Evolutionary conservation across 495 filamentous ascomycete species (phyloP), one percentile per base, ranked within the genome.

Genomic region (Xylona heveae): DNA sequence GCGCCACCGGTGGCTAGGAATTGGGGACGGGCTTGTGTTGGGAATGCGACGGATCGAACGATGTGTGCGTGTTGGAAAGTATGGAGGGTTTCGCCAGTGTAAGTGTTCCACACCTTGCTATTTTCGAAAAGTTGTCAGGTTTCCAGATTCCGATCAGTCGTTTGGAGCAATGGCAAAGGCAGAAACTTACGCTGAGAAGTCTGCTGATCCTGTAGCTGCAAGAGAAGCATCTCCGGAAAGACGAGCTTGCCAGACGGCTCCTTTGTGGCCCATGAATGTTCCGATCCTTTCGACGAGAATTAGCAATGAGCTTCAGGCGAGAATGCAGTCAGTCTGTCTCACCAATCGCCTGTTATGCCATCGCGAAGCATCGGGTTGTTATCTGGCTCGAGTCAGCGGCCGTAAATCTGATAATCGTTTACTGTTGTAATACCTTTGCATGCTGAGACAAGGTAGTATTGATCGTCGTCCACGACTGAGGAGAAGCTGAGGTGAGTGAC

Each of bases 351-450:
- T 10, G 88, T 95, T 33, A 91, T 68, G 33, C 88, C 88, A 61
- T 97, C 79, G 34, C 88, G 76, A 43, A 97, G 78, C 85, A 95
- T 95, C 21, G 88, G 88, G 50, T 94, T 94, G 44, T 81, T 82
- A 54, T 97, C 88, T 84, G 45, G 27, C 28, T 13, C 30, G 1
- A 13, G 17, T 30, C 13, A 21, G 33, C 16, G 30, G 22, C 27
- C 6, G 9, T 9, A 8, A 6, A 13, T 6, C 10, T 10, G 14
- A 38, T 27, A 13, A 22, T 3, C 19, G 10, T 35, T 30, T 9
- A 12, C 8, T 12, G 6, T 13, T 12, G 34, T 34, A 47, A 35
- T 53, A 90, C 83, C 82, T 67, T 97, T 97, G 65, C 90, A 95
- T 34, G 85, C 82, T n/a, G 85, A 93, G 33, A 95, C 83, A 40